A percentile compares a stretch with the other conserved stretches of the same genome.
These are phyloP conservation scores for Taphrina pruni DNA, from an alignment of 1,139 yeast species.

Conservation along the genomic window DNA sequence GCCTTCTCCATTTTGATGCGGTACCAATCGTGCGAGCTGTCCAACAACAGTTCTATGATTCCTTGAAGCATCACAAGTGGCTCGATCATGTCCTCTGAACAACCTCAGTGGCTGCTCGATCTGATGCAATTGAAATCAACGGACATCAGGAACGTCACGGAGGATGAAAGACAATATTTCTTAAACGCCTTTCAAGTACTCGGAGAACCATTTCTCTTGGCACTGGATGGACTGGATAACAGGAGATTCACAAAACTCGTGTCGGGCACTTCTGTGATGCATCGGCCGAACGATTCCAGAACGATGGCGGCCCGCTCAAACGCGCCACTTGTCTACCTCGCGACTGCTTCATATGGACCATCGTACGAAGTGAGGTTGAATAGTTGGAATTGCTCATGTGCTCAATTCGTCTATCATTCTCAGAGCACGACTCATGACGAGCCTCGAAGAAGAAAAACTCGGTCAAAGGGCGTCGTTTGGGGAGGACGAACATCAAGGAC, in stretches of 20 bases:
- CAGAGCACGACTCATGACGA: not conserved
- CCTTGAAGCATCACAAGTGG: too few species aligned
- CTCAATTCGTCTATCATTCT: slow-evolving; percentile 30
- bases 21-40: too few species aligned
- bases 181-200: slow-evolving; percentile 15
- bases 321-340: slow-evolving; percentile 4
- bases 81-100: not conserved
- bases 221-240: slow-evolving; percentile 32
- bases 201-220: slow-evolving; percentile 36
- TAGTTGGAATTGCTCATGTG: slow-evolving; percentile 41
- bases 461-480: slow-evolving; percentile 12
- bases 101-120: slow-evolving; percentile 12
- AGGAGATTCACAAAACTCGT: slow-evolving; percentile 4
- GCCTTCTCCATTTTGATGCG: too few species aligned
- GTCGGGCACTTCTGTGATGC: not conserved
- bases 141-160: not conserved
- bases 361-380: slow-evolving; percentile 31
- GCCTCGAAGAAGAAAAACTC: not conserved
- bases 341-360: slow-evolving; percentile 13
- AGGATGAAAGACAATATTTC: slow-evolving; percentile 11
- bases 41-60: too few species aligned
- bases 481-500: slow-evolving; percentile 26
- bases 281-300: not conserved
- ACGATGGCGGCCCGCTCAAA: not conserved
- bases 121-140: not conserved